A percentile compares a stretch with the other conserved stretches of the same genome.
Conservation (phyloP, 495 filamentous ascomycete species). For the Tuber borchii region DNA sequence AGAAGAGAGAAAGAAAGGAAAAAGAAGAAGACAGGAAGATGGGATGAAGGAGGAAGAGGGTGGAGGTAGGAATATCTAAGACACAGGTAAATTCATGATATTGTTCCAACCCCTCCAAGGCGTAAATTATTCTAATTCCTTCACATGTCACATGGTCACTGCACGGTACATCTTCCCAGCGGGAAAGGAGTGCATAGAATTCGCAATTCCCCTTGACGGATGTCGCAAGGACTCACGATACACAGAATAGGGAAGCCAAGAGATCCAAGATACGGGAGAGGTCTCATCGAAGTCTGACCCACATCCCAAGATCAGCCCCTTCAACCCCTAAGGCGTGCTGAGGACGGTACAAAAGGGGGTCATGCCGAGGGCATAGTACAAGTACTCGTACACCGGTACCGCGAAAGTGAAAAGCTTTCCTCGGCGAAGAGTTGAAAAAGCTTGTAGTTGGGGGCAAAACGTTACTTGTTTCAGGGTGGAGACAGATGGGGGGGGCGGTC, state of each 20-base stretch:
- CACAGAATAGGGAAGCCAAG: slow-evolving; percentile 16
- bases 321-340: slow-evolving; percentile 1
- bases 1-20: neutral
- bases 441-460: neutral
- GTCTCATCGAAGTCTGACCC: slow-evolving; percentile 29
- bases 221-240: slow-evolving; percentile 11
- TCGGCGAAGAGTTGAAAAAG: neutral
- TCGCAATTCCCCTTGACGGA: slow-evolving; percentile 4
- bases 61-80: slow-evolving; percentile 10
- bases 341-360: neutral
- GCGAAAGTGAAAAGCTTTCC: neutral
- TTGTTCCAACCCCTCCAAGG: neutral
- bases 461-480: neutral
- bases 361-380: neutral
- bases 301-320: neutral
- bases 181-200: neutral
- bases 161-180: neutral
- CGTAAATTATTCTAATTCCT: neutral
- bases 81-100: slow-evolving; percentile 10
- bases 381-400: neutral
- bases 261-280: slow-evolving; percentile 8
- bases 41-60: slow-evolving; percentile 6
- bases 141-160: slow-evolving; percentile 1
- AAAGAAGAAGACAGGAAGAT: slow-evolving; percentile 5
- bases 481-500: neutral